phyloP scores from a whole-genome alignment of 768 basidiomycete species.

The Termitomyces sp. region DNA sequence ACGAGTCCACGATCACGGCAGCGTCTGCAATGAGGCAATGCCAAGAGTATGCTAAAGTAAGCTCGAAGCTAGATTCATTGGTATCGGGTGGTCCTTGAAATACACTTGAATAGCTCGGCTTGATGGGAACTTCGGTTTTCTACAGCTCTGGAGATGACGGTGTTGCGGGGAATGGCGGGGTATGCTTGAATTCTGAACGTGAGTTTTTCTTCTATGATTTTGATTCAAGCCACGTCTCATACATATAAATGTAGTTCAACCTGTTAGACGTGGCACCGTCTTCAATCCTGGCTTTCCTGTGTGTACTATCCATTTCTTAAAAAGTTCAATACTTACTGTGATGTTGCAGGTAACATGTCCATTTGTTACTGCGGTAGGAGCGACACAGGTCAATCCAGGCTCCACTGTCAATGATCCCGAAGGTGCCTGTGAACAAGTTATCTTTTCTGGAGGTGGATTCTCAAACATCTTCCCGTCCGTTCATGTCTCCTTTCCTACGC shows the following conservation, averaged over 20 bases:
- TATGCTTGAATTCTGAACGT: constrained; percentile 43
- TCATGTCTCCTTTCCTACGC: not conserved
- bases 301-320: not conserved
- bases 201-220: not conserved
- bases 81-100: not conserved
- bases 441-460: constrained; percentile 52
- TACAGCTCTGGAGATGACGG: constrained; percentile 54
- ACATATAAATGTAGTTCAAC: constrained; percentile 14
- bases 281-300: constrained; percentile 25
- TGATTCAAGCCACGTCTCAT: not conserved
- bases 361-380: constrained; percentile 48
- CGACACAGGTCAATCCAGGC: constrained; percentile 44
- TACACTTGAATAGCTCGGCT: constrained; percentile 37
- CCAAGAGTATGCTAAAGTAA: constrained; percentile 39
- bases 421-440: constrained; percentile 40
- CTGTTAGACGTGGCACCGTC: constrained; percentile 18
- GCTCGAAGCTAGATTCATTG: not conserved
- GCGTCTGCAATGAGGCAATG: constrained; percentile 43
- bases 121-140: constrained; percentile 54
- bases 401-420: constrained; percentile 41
- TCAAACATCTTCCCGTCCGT: constrained; percentile 36
- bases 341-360: constrained; percentile 36
- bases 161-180: constrained; percentile 16
- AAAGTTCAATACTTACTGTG: not conserved
- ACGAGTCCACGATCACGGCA: constrained; percentile 35